Percentiles rank a stretch among this genome's conserved stretches.
phyloP scores from a whole-genome alignment of 805 yeast species.

The Cyberlindnera japonica region DNA sequence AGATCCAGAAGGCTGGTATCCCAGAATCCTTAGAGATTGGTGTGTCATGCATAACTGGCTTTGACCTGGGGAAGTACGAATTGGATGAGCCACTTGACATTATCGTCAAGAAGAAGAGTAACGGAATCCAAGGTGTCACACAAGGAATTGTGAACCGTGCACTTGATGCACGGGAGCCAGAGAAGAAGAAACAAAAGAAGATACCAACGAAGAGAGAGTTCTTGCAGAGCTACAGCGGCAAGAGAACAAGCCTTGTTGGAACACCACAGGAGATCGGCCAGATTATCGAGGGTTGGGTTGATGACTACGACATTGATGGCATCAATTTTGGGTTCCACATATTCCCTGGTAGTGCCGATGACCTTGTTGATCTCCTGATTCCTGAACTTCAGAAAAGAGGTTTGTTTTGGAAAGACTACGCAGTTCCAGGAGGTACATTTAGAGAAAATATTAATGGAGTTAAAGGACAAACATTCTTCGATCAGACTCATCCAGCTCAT shows the following conservation, averaged over 20 bases:
- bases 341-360: constrained; percentile 38
- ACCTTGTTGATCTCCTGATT: constrained; percentile 34
- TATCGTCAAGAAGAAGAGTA: background rate
- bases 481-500: constrained; percentile 24
- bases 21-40: constrained; percentile 45
- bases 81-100: constrained; percentile 23
- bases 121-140: background rate
- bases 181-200: constrained; percentile 24
- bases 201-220: constrained; percentile 36
- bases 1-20: constrained; percentile 31
- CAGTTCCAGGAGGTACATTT: constrained; percentile 31
- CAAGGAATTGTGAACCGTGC: constrained; percentile 25
- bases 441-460: constrained; percentile 32
- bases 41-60: constrained; percentile 34
- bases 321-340: constrained; percentile 38
- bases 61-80: constrained; percentile 33
- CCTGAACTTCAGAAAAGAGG: constrained; percentile 38
- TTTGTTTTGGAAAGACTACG: constrained; percentile 31
- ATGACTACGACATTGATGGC: constrained; percentile 41
- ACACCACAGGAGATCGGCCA: constrained; percentile 23
- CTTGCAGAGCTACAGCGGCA: constrained; percentile 34
- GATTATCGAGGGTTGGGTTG: background rate
- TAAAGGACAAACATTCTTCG: constrained; percentile 22
- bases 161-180: constrained; percentile 22
- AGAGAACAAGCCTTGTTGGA: constrained; percentile 28